Evolutionary conservation across 1,139 yeast species (phyloP).

Genomic region (Pichia sp.): DNA sequence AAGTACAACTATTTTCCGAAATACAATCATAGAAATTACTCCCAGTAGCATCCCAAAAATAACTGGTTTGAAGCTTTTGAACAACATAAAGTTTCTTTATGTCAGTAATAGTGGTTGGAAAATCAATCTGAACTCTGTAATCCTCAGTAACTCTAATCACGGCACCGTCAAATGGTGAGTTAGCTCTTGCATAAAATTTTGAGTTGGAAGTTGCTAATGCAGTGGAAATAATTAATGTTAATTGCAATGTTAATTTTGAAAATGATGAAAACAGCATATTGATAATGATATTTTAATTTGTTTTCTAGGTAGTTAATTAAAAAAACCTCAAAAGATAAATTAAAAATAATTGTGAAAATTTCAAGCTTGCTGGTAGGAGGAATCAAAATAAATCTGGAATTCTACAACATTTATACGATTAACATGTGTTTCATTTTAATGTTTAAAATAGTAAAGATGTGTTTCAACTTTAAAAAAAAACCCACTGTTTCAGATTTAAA

Average conservation of each 20-base stretch:
- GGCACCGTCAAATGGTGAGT: conserved; percentile 1
- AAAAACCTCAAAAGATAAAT: not conserved
- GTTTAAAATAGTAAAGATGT: not conserved
- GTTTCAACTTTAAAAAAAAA: not conserved
- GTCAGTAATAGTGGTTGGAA: conserved; percentile 8
- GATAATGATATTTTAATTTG: not conserved
- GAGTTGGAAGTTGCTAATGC: not conserved
- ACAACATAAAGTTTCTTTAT: conserved; percentile 3
- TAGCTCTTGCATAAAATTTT: not conserved
- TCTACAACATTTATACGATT: not conserved
- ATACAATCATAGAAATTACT: conserved; percentile 9
- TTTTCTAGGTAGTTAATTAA: not conserved
- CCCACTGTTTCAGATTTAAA: not conserved
- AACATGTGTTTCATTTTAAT: not conserved
- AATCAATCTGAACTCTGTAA: conserved; percentile 10
- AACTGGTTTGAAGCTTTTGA: conserved; percentile 3
- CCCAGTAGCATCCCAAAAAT: conserved; percentile 10
- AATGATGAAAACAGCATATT: not conserved
- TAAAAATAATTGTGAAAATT: not conserved
- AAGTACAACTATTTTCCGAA: conserved; percentile 1
- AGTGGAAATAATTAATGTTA: not conserved
- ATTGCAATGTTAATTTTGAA: not conserved
- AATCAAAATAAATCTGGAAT: not conserved
- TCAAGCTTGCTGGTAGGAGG: not conserved
- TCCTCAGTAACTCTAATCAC: conserved; percentile 2